A percentile compares a stretch with the other conserved stretches of the same genome.
Conservation (phyloP, 352 stramenopile species). For the Globisporangium splendens region DNA sequence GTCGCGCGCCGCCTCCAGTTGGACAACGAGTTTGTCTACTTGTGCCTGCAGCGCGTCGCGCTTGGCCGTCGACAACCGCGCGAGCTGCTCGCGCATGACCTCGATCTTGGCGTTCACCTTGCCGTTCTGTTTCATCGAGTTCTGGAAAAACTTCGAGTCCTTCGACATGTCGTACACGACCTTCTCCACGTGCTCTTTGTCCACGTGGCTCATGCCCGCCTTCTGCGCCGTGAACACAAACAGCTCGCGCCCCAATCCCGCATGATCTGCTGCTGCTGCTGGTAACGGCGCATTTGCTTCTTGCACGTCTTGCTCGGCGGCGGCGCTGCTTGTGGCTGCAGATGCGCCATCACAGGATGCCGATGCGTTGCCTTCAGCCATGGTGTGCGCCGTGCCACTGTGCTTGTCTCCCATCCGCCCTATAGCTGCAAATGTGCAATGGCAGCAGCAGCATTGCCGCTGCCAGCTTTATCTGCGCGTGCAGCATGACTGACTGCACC, state of each 20-base stretch:
- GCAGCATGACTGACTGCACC: not conserved
- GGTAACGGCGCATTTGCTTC: not conserved
- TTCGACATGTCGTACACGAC: slow-evolving; percentile 94
- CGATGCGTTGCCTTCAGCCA: not conserved
- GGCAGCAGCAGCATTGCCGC: not conserved
- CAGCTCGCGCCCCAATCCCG: slow-evolving; percentile 30
- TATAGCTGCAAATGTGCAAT: slow-evolving; percentile 9
- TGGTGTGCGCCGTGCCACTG: not conserved
- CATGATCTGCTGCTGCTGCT: not conserved
- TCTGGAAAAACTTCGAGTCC: slow-evolving; percentile 91
- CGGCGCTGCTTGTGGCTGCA: not conserved
- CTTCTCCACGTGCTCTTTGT: slow-evolving; percentile 89
- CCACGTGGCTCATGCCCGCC: slow-evolving; percentile 84
- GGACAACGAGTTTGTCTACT: slow-evolving; percentile 32
- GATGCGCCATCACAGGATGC: too few relatives aligned
- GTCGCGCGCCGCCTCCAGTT: slow-evolving; percentile 53
- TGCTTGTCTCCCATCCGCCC: not conserved
- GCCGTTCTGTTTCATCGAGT: slow-evolving; percentile 87
- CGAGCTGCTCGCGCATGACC: slow-evolving; percentile 65
- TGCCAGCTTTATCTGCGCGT: not conserved
- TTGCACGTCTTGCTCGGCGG: not conserved
- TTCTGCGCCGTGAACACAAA: slow-evolving; percentile 86
- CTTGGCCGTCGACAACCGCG: slow-evolving; percentile 37
- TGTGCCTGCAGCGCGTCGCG: slow-evolving; percentile 33
- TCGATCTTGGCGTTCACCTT: slow-evolving; percentile 83